These are phyloP conservation scores for Boletales sp. DNA, from an alignment of 768 basidiomycete genomes.

Conservation along the genomic window DNA sequence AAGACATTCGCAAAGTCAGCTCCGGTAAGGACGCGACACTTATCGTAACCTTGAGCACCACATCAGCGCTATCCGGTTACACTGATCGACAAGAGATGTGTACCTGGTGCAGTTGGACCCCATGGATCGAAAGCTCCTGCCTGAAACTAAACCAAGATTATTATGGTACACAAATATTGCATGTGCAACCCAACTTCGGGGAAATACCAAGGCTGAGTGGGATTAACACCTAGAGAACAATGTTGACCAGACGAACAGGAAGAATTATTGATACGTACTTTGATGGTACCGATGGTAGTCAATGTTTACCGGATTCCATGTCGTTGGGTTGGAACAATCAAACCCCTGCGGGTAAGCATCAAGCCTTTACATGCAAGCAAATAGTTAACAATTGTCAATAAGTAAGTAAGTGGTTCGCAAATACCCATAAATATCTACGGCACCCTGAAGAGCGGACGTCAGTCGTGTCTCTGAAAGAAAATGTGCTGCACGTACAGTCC, in stretches of 20 bases:
- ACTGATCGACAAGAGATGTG: neutral
- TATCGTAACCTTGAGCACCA: slow-evolving; percentile 48
- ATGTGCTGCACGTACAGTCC: slow-evolving; percentile 44
- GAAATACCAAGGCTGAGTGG: slow-evolving; percentile 62
- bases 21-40: slow-evolving; percentile 65
- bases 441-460: slow-evolving; percentile 41
- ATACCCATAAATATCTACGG: slow-evolving; percentile 70
- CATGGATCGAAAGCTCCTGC: slow-evolving; percentile 80
- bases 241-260: slow-evolving; percentile 15
- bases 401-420: neutral
- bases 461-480: neutral
- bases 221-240: slow-evolving; percentile 37
- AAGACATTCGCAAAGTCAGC: slow-evolving; percentile 77
- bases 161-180: slow-evolving; percentile 1
- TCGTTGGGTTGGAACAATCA: slow-evolving; percentile 71
- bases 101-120: slow-evolving; percentile 71
- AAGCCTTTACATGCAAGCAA: slow-evolving; percentile 32
- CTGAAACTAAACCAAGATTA: slow-evolving; percentile 48
- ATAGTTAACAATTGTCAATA: neutral
- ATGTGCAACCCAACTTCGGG: slow-evolving; percentile 48
- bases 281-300: slow-evolving; percentile 66
- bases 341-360: slow-evolving; percentile 79
- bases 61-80: slow-evolving; percentile 1
- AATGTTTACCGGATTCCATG: slow-evolving; percentile 61
- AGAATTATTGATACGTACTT: slow-evolving; percentile 12